These are phyloP conservation scores for Colletotrichum tanaceti DNA, from an alignment of 2,329 filamentous ascomycete species.

Conservation along the genomic window DNA sequence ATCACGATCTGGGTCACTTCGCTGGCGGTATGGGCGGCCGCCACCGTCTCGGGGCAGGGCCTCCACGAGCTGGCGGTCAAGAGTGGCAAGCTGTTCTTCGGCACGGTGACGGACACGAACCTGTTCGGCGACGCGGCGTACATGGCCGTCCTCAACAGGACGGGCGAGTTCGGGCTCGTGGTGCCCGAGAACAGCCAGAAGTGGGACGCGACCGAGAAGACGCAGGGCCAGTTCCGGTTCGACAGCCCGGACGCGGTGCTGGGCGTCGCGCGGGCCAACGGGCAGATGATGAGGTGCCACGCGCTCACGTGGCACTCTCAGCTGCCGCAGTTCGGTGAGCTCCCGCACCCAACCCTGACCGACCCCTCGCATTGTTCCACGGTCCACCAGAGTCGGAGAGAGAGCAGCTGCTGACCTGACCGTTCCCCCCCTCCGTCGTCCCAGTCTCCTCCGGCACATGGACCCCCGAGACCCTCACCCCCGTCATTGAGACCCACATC, in stretches of 20 bases:
- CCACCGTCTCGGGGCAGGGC: conserved; percentile 46
- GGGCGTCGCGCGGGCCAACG: conserved; percentile 54
- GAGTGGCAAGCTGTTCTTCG: conserved; percentile 69
- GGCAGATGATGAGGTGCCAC: conserved; percentile 68
- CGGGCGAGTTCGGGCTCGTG: conserved; percentile 69
- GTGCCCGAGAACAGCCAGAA: conserved; percentile 71
- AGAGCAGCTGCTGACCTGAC: conserved; percentile 63
- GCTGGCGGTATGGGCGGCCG: not conserved
- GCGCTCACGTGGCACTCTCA: conserved; percentile 74
- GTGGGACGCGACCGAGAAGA: conserved; percentile 70
- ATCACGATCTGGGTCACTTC: not conserved
- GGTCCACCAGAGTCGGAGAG: conserved; percentile 61
- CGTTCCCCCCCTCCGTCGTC: too few relatives aligned
- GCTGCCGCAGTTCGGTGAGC: conserved; percentile 58
- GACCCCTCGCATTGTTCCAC: conserved; percentile 51
- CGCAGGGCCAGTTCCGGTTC: conserved; percentile 68
- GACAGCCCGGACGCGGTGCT: conserved; percentile 64
- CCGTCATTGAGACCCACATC: conserved; percentile 63
- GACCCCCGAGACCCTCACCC: conserved; percentile 58
- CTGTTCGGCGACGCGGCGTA: conserved; percentile 64
- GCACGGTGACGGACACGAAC: conserved; percentile 68
- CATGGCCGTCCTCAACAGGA: conserved; percentile 63
- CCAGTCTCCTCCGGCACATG: conserved; percentile 67
- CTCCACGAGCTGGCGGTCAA: conserved; percentile 63
- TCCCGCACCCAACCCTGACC: not conserved